These are phyloP conservation scores for Tolypocladium ophioglossoides DNA, from an alignment of 2,329 filamentous ascomycete genomes.

Conservation along the genomic window DNA sequence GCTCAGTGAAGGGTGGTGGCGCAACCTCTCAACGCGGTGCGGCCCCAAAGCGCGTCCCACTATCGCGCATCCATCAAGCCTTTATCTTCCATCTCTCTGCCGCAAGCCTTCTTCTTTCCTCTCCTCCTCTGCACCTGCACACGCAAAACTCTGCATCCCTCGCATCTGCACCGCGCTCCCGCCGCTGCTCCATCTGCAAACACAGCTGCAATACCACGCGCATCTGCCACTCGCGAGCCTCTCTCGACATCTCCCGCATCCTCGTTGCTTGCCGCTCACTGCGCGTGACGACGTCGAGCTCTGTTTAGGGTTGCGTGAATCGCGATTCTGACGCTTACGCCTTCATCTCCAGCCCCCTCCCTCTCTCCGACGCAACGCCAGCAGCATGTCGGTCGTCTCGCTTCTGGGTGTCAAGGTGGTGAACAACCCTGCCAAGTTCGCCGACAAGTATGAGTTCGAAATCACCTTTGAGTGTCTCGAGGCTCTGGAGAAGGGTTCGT, in stretches of 20 bases:
- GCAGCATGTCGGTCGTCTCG: constrained; percentile 84
- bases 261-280: neutral
- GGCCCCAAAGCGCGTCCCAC: constrained; percentile 16
- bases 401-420: constrained; percentile 89
- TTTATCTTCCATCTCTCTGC: neutral
- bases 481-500: constrained; percentile 76
- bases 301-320: too few species aligned
- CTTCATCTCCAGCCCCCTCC: neutral
- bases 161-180: neutral
- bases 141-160: neutral
- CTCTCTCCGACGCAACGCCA: constrained; percentile 5
- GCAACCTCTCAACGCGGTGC: constrained; percentile 19
- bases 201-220: too few species aligned
- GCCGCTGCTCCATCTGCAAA: neutral
- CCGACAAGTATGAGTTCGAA: constrained; percentile 89
- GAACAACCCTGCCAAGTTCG: constrained; percentile 95
- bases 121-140: constrained; percentile 1
- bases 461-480: constrained; percentile 98
- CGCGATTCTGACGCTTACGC: neutral
- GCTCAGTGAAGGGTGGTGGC: too few species aligned
- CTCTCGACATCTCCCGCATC: neutral
- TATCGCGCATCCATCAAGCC: neutral
- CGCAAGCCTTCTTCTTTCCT: neutral
- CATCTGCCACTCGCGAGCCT: neutral
- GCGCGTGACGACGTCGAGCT: neutral